Evolutionary conservation across 495 filamentous ascomycete species (phyloP).

Genomic region (Xylaria scruposa): DNA sequence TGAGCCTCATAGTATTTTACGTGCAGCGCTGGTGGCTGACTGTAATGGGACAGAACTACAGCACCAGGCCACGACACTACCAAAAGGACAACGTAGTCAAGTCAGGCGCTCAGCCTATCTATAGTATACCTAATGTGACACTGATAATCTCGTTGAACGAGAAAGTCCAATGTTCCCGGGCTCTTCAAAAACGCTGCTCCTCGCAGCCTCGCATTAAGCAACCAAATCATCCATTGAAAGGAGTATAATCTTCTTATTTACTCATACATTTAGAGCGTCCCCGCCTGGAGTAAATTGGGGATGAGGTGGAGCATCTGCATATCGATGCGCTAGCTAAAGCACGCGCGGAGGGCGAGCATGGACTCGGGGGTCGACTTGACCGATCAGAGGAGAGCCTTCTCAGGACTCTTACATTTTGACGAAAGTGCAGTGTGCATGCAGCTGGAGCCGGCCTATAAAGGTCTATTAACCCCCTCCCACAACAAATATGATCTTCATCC

Average conservation of each 20-base stretch:
- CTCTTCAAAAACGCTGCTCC: neutral
- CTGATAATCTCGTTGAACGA: neutral
- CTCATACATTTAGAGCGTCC: neutral
- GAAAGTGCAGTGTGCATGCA: neutral
- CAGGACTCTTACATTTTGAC: neutral
- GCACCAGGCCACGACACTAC: too few relatives aligned
- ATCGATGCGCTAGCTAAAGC: neutral
- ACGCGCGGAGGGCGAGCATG: neutral
- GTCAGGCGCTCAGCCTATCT: too few relatives aligned
- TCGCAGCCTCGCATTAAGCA: neutral
- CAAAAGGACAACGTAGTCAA: too few relatives aligned
- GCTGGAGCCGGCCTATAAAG: neutral
- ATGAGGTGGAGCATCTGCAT: slow-evolving; percentile 8
- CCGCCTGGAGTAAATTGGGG: neutral
- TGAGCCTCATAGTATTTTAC: neutral
- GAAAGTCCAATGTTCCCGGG: neutral
- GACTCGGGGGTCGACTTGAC: neutral
- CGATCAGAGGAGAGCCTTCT: neutral
- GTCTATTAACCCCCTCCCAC: neutral
- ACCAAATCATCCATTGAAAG: neutral
- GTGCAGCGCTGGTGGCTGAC: neutral
- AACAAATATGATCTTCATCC: neutral
- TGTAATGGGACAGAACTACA: too few relatives aligned
- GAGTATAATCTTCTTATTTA: neutral
- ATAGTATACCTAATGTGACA: too few relatives aligned